phyloP scores from a whole-genome alignment of 129 eudicot genomes.

The Centaurea solstitialis region DNA sequence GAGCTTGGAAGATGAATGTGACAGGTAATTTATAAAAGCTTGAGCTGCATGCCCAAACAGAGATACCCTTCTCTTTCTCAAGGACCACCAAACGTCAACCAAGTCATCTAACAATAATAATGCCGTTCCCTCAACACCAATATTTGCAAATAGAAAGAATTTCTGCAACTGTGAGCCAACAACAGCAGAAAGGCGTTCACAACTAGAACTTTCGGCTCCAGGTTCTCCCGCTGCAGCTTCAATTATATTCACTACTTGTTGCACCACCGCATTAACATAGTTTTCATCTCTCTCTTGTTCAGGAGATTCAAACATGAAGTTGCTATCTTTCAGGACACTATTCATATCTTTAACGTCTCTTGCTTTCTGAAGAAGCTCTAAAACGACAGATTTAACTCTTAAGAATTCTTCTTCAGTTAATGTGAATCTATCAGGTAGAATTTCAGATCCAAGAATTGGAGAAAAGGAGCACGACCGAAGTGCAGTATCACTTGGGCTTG shows the following conservation, averaged over 20 bases:
- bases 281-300: slow-evolving; percentile 37
- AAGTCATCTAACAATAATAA: slow-evolving; percentile 38
- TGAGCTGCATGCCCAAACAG: slow-evolving; percentile 93
- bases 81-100: slow-evolving; percentile 87
- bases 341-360: slow-evolving; percentile 29
- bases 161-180: slow-evolving; percentile 73
- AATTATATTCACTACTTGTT: slow-evolving; percentile 60
- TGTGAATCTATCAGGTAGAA: slow-evolving; percentile 53
- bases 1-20: slow-evolving; percentile 64
- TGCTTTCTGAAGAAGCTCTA: slow-evolving; percentile 43
- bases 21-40: slow-evolving; percentile 75
- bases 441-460: slow-evolving; percentile 61
- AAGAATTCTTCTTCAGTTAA: slow-evolving; percentile 69
- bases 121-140: slow-evolving; percentile 40
- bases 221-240: slow-evolving; percentile 86
- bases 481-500: slow-evolving; percentile 38
- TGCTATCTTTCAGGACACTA: slow-evolving; percentile 31
- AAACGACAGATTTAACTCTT: slow-evolving; percentile 46
- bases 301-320: slow-evolving; percentile 28
- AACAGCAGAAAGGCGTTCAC: slow-evolving; percentile 62
- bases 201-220: slow-evolving; percentile 61
- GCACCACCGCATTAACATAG: slow-evolving; percentile 40
- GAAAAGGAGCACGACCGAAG: slow-evolving; percentile 77
- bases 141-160: slow-evolving; percentile 43
- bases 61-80: slow-evolving; percentile 85